These are phyloP conservation scores for Ceratobasidium sp. DNA, from an alignment of 1,284 basidiomycete genomes.

Conservation along the genomic window DNA sequence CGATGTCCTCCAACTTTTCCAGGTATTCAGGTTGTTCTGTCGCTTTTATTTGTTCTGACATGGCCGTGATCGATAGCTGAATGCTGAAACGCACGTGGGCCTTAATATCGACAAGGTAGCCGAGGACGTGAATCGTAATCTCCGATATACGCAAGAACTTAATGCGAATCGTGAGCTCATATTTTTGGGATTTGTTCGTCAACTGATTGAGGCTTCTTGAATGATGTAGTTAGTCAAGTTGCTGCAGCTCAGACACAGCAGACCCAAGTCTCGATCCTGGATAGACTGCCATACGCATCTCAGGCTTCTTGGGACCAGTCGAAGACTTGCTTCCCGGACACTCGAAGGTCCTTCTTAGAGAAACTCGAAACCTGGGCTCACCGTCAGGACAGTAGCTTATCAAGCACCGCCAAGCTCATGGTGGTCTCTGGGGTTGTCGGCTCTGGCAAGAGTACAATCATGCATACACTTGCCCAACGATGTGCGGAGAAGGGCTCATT, in stretches of 20 bases:
- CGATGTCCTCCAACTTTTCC: neutral
- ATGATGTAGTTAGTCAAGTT: neutral
- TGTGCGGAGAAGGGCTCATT: constrained; percentile 46
- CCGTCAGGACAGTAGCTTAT: neutral
- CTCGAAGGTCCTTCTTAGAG: neutral
- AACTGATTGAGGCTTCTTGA: neutral
- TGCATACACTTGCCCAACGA: constrained; percentile 51
- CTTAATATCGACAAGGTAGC: neutral
- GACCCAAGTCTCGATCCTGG: neutral
- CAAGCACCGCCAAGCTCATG: neutral
- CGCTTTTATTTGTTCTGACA: neutral
- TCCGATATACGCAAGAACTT: neutral
- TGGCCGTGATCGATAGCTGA: neutral
- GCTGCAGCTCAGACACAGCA: neutral
- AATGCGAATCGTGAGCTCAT: neutral
- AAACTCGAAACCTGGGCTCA: neutral
- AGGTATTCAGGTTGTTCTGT: neutral
- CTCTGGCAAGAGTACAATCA: constrained; percentile 52
- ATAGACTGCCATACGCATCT: neutral
- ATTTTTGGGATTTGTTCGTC: neutral
- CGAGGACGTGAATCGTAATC: neutral
- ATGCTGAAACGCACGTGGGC: neutral
- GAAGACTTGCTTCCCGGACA: neutral
- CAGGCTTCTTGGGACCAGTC: neutral
- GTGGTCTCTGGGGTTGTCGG: constrained; percentile 41